Evolutionary conservation across 352 stramenopile genomes (phyloP).

Genomic region (Phytophthora gonapodyides): DNA sequence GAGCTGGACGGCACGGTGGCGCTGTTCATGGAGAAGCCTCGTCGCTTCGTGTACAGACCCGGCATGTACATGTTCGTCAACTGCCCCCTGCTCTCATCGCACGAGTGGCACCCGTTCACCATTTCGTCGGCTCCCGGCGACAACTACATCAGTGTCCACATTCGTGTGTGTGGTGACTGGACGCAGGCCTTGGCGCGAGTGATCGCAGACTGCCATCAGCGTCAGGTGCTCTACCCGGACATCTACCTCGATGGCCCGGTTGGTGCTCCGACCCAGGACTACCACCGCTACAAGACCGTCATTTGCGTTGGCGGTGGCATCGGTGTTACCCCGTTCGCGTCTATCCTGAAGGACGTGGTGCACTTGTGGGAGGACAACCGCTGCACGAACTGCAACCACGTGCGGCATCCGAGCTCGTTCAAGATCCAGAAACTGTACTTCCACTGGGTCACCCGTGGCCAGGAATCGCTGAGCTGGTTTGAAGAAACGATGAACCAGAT

Average conservation of each 20-base stretch:
- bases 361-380: conserved; percentile 79
- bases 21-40: conserved; percentile 80
- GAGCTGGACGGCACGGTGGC: conserved; percentile 70
- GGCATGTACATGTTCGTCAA: conserved; percentile 92
- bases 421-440: conserved; percentile 88
- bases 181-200: conserved; percentile 62
- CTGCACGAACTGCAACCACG: conserved; percentile 73
- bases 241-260: conserved; percentile 81
- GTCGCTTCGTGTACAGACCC: conserved; percentile 71
- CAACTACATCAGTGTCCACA: conserved; percentile 84
- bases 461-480: conserved; percentile 86
- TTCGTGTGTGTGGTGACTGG: conserved; percentile 77
- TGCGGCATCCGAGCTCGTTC: conserved; percentile 71
- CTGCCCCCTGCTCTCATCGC: conserved; percentile 71
- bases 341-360: conserved; percentile 78
- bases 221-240: conserved; percentile 64
- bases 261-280: conserved; percentile 75
- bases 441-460: conserved; percentile 82
- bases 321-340: conserved; percentile 83
- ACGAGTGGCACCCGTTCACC: conserved; percentile 93
- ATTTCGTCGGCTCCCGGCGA: conserved; percentile 87
- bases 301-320: conserved; percentile 80
- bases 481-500: conserved; percentile 88
- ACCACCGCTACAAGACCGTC: conserved; percentile 76
- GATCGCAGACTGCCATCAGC: conserved; percentile 66